These are phyloP conservation scores for Heliamphora exappendiculata DNA, from an alignment of 148 eudicot genomes.

Conservation along the genomic window DNA sequence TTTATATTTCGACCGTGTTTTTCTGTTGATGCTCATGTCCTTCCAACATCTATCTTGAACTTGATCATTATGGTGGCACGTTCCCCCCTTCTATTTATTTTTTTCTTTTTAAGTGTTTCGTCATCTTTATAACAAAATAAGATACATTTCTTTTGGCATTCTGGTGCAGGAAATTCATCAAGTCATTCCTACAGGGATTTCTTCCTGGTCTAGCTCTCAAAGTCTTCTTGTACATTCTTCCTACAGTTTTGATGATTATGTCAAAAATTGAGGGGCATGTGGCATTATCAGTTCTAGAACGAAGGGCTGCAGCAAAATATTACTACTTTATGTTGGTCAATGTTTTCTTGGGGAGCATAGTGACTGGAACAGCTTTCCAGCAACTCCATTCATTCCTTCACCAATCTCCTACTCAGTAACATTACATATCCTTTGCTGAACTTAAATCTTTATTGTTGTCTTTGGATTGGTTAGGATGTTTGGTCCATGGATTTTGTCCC, in stretches of 20 bases:
- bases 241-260: slow-evolving; percentile 74
- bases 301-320: slow-evolving; percentile 83
- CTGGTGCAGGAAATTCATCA: slow-evolving; percentile 67
- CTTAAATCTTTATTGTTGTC: neutral
- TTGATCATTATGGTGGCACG: neutral
- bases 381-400: slow-evolving; percentile 90
- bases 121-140: neutral
- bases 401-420: slow-evolving; percentile 79
- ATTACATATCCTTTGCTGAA: slow-evolving; percentile 10
- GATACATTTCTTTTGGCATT: neutral
- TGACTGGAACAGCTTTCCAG: slow-evolving; percentile 82
- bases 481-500: neutral
- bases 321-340: slow-evolving; percentile 96
- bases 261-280: slow-evolving; percentile 90
- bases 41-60: neutral
- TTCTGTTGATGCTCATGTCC: too few species aligned
- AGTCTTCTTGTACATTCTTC: slow-evolving; percentile 73
- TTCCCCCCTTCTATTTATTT: neutral
- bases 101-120: neutral
- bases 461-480: neutral
- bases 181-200: slow-evolving; percentile 94
- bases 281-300: slow-evolving; percentile 66
- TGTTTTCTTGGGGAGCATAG: slow-evolving; percentile 91
- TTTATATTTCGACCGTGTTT: too few species aligned
- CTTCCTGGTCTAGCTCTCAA: slow-evolving; percentile 95